Evolutionary conservation across 768 basidiomycete species (phyloP).

Genomic region (Xerocomus spinulosus): DNA sequence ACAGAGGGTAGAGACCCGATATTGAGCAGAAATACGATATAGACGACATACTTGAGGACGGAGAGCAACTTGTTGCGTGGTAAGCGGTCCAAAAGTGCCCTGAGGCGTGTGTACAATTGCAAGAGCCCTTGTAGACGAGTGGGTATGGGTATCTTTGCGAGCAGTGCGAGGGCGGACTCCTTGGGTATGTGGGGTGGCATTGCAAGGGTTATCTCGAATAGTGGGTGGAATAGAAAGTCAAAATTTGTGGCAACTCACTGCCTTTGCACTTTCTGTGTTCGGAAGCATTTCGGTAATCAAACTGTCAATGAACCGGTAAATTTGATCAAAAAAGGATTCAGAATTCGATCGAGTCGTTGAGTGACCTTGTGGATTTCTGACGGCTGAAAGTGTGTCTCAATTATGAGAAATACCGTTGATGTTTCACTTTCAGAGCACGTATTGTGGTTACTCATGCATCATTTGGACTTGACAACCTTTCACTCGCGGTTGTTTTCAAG

Average conservation of each 20-base stretch:
- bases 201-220: too few species aligned
- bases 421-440: too few species aligned
- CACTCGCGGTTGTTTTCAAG: too few species aligned
- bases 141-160: slow-evolving; percentile 17
- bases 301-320: neutral
- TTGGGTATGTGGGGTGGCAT: slow-evolving; percentile 12
- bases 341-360: neutral
- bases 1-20: slow-evolving; percentile 55
- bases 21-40: slow-evolving; percentile 54
- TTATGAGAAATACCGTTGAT: too few species aligned
- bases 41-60: slow-evolving; percentile 17
- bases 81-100: slow-evolving; percentile 1
- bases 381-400: neutral
- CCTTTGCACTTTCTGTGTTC: neutral
- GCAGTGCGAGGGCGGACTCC: neutral
- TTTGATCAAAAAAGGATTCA: neutral
- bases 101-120: slow-evolving; percentile 4
- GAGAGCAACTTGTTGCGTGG: slow-evolving; percentile 5
- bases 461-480: too few species aligned
- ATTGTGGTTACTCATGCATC: too few species aligned
- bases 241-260: neutral
- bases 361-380: neutral
- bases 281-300: neutral
- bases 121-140: neutral
- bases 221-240: too few species aligned